These are phyloP conservation scores for Solidago caesia DNA, from an alignment of 129 eudicot genomes.

Conservation along the genomic window DNA sequence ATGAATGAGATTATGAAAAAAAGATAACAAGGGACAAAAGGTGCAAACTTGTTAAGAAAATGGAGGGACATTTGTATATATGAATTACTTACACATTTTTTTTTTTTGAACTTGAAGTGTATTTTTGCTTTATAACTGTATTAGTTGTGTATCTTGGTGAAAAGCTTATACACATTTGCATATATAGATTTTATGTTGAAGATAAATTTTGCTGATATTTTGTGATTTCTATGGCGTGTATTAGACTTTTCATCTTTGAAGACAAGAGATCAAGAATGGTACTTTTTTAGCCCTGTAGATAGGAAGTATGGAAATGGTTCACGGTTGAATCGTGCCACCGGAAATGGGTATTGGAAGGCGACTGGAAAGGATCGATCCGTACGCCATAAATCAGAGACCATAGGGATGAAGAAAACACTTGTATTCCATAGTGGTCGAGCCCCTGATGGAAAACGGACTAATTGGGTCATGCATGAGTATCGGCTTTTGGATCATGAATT, in stretches of 20 bases:
- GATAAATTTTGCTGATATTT: constrained; percentile 3
- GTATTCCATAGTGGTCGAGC: constrained; percentile 89
- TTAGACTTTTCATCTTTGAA: constrained; percentile 66
- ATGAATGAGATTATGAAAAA: not conserved
- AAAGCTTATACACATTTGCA: not conserved
- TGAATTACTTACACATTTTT: not conserved
- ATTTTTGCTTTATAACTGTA: too few species aligned
- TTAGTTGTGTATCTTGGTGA: too few species aligned
- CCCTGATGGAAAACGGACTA: constrained; percentile 81
- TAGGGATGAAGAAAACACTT: constrained; percentile 85
- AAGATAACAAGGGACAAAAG: not conserved
- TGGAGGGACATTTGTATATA: too few species aligned
- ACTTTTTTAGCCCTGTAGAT: constrained; percentile 82
- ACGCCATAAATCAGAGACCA: constrained; percentile 55
- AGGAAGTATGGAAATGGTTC: constrained; percentile 72
- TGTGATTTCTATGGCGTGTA: constrained; percentile 11
- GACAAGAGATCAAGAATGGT: constrained; percentile 81
- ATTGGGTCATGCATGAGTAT: constrained; percentile 94
- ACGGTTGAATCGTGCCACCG: constrained; percentile 80
- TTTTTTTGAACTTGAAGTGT: not conserved
- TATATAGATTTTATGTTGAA: not conserved
- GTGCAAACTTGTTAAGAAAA: not conserved
- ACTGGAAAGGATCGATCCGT: constrained; percentile 76
- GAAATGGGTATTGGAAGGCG: constrained; percentile 80
- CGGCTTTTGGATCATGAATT: constrained; percentile 60